Base-by-base conservation (phyloP, 768 basidiomycete species). In the Tubosaeta brunneosetosa region DNA sequence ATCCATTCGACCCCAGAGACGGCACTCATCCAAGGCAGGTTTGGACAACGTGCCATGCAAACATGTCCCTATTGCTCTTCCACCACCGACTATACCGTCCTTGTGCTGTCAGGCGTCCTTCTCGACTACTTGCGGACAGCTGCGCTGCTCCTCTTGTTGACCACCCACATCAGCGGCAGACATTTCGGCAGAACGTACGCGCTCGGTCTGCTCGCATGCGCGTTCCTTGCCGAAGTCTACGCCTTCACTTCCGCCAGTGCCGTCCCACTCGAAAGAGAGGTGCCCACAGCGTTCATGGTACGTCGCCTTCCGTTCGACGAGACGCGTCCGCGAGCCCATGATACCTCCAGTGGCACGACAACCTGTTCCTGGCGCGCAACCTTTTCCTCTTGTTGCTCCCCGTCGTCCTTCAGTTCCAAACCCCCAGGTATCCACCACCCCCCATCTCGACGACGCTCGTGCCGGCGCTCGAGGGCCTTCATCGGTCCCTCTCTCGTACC, bases 31-130 rank as follows among this genome's bases (percentile, higher is more conserved):
- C 33, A 8, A 43, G 32, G 25, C 50, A 87, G 88, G 51, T 86
- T 88, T 54, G 88, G 88, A 22, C 88, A 90, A 66, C 66, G 75
- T 26, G 78, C 80, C 5, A 66, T 90, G 14, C 72, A 81, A 42
- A 76, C 74, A 8, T 90, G 88, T 67, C 74, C 74, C n/a, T 81
- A 84, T 62, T 90, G 88, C 66, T 75, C 74, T 19, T 78, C 82
- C 13, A 74, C 74, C 47, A 65, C 76, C 26, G 86, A 89, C 52
- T 88, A 79, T 62, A 76, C 76, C 9, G 65, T 86, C 12, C 84
- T 78, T 62, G 75, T 79, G 7, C 62, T 86, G 25, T 80, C 85
- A 1, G 68, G 71, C 7, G 72, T 79, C 17, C 63, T 84, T 19
- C 71, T 85, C 10, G 75, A 80, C 33, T 89, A 88, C 58, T 67